Conservation (phyloP, 2,329 filamentous ascomycete species). For the Truncatella angustata region DNA sequence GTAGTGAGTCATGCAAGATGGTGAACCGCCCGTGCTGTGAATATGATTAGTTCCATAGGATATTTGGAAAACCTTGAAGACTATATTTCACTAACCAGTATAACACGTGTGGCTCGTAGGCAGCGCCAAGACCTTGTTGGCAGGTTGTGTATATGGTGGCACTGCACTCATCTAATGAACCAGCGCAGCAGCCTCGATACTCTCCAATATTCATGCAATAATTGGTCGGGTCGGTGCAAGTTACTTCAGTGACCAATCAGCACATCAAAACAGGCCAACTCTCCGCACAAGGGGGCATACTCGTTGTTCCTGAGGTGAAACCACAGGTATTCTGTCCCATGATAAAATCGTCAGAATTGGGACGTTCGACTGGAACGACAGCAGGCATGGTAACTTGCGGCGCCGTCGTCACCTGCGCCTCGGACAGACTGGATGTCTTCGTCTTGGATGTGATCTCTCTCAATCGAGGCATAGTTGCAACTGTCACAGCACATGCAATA, state of each 20-base stretch:
- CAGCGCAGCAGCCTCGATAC: slow-evolving; percentile 26
- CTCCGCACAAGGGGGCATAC: too few relatives aligned
- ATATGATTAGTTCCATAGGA: neutral
- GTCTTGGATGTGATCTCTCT: slow-evolving; percentile 1
- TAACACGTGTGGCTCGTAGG: slow-evolving; percentile 24
- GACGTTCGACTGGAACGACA: neutral
- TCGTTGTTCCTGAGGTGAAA: slow-evolving; percentile 22
- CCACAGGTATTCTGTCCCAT: slow-evolving; percentile 25
- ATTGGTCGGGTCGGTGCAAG: slow-evolving; percentile 21
- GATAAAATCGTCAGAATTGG: slow-evolving; percentile 13
- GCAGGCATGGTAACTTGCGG: neutral
- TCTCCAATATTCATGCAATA: slow-evolving; percentile 25
- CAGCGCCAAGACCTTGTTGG: slow-evolving; percentile 11
- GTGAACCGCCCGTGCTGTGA: slow-evolving; percentile 15
- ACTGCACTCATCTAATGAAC: slow-evolving; percentile 19
- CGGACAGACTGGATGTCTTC: neutral
- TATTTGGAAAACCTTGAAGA: too few relatives aligned
- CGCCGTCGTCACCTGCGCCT: neutral
- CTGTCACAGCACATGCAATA: too few relatives aligned
- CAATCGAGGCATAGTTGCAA: neutral
- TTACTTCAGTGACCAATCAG: slow-evolving; percentile 18
- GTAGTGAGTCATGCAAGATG: slow-evolving; percentile 25
- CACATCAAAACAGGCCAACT: too few relatives aligned
- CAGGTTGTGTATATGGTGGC: slow-evolving; percentile 27
- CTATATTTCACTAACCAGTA: slow-evolving; percentile 31